Evolutionary conservation across 129 eudicot genomes (phyloP).

Genomic region (Mikania micrantha): DNA sequence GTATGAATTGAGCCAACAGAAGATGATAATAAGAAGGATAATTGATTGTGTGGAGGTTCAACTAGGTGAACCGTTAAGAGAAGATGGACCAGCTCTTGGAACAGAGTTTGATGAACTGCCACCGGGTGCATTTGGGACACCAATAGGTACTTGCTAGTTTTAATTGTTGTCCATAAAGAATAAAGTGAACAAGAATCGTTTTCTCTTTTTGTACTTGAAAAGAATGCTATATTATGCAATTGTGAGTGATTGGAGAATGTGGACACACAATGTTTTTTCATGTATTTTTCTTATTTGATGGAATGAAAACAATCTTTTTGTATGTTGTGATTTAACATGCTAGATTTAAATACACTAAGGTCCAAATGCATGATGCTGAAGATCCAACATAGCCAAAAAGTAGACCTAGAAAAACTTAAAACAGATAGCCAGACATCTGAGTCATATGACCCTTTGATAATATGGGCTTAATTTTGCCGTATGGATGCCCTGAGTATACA

Average conservation of each 20-base stretch:
- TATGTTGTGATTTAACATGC: background rate
- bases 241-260: slow-evolving; percentile 1
- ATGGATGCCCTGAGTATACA: background rate
- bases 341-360: background rate
- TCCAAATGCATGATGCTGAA: background rate
- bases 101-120: slow-evolving; percentile 89
- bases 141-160: slow-evolving; percentile 49
- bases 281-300: slow-evolving; percentile 7
- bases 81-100: slow-evolving; percentile 90
- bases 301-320: slow-evolving; percentile 1
- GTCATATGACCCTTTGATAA: background rate
- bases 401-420: background rate
- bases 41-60: slow-evolving; percentile 85
- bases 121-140: slow-evolving; percentile 96
- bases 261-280: background rate
- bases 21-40: slow-evolving; percentile 46
- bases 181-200: background rate
- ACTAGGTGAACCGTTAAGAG: slow-evolving; percentile 77
- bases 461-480: background rate
- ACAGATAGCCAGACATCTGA: background rate
- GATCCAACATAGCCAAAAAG: background rate
- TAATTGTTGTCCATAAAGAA: slow-evolving; percentile 9
- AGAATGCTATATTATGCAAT: slow-evolving; percentile 4
- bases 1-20: slow-evolving; percentile 47
- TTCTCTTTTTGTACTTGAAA: slow-evolving; percentile 3